Evolutionary conservation across 1,284 basidiomycete species (phyloP), one percentile per base, ranked within the genome.

Genomic region (Rhodotorula sp.): DNA sequence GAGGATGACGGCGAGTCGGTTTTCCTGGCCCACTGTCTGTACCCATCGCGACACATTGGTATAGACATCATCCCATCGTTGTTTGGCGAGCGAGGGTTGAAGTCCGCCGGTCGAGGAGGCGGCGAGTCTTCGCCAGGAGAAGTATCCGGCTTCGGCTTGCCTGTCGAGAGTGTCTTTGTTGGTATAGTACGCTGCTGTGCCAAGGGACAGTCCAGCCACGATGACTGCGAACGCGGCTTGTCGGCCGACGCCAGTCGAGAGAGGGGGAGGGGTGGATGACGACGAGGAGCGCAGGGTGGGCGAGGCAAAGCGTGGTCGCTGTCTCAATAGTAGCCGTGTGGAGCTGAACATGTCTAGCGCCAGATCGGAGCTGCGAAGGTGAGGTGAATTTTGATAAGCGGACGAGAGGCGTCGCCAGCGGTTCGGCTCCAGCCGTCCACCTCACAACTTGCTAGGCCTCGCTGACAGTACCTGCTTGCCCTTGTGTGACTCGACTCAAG

Each of bases 1-100:
- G 34, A 65, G 24, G 51, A 75, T 70, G n/a, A 69, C 31, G 11
- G 68, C 61, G 20, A 69, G 61, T 10, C 70, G 31, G 24, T 62
- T 67, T 4, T 22, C 56, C 1, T 34, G 31, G 3, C 40, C 30
- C 13, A 64, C 20, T 13, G 15, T 1, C 2, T 30, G 24, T 1
- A 65, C 62, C 13, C n/a, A 48, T 8, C 22, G 30, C 9, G 31
- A 26, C 0, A 60, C 69, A 4, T 47, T 26, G 2, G 56, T n/a
- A 48, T 51, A 59, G 24, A 30, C 52, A 18, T 71, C 69, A 6
- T 65, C 61, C n/a, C 58, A 62, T 28, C 69, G 46, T 20, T 64
- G 57, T 16, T 65, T 54, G 18, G 56, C 59, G 50, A 67, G 51
- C 18, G 57, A 52, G 2, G 63, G 59, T 18, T 59, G 55, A 26